Evolutionary conservation across 1,139 yeast genomes (phyloP).

Genomic region (Diutina mesorugosa): DNA sequence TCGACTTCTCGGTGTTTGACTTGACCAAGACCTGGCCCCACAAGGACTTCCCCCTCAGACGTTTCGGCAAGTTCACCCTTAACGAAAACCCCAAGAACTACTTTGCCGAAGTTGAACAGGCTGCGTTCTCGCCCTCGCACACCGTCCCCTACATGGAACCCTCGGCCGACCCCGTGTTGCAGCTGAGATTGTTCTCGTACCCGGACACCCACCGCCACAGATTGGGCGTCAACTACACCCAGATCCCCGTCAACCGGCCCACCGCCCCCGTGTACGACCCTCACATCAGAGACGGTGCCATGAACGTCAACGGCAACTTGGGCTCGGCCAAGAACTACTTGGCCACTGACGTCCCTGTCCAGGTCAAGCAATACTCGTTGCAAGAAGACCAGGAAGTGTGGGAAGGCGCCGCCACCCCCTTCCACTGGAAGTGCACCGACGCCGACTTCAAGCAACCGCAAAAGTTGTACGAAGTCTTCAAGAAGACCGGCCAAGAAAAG

Average conservation of each 20-base stretch:
- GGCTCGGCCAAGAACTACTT: constrained; percentile 77
- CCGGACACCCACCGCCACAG: constrained; percentile 74
- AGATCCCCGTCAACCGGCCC: constrained; percentile 65
- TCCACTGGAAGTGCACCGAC: constrained; percentile 72
- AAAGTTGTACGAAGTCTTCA: constrained; percentile 62
- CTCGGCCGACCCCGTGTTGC: constrained; percentile 79
- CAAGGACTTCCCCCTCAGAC: constrained; percentile 60
- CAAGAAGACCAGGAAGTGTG: constrained; percentile 72
- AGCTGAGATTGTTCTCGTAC: constrained; percentile 73
- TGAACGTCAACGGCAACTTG: constrained; percentile 75
- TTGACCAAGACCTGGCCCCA: constrained; percentile 77
- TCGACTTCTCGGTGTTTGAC: constrained; percentile 55
- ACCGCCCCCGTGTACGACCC: constrained; percentile 40
- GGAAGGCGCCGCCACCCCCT: constrained; percentile 79
- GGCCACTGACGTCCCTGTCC: constrained; percentile 44
- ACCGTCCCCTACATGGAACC: constrained; percentile 78
- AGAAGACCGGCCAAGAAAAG: constrained; percentile 68
- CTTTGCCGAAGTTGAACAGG: constrained; percentile 75
- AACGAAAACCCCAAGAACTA: constrained; percentile 68
- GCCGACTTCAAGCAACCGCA: constrained; percentile 62
- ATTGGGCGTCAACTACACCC: constrained; percentile 58
- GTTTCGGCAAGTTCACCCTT: constrained; percentile 56
- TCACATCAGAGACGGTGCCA: constrained; percentile 76
- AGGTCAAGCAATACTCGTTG: constrained; percentile 24
- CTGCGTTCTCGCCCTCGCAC: constrained; percentile 75